These are phyloP conservation scores for Earliella scabrosa DNA, from an alignment of 1,284 basidiomycete species.

Conservation along the genomic window DNA sequence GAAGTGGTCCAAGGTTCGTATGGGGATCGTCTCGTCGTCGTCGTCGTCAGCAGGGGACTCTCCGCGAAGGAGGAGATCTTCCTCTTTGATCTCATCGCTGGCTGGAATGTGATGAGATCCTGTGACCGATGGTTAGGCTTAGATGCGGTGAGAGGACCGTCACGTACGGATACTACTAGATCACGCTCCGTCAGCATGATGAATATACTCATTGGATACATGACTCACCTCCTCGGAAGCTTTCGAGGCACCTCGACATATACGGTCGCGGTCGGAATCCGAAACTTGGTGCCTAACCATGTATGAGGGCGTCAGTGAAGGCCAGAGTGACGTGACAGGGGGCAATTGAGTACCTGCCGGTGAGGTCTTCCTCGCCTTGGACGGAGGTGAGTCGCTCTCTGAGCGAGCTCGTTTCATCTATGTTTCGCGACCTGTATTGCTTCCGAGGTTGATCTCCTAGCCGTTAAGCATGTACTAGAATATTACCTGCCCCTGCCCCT, in stretches of 20 bases:
- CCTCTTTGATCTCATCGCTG: constrained; percentile 42
- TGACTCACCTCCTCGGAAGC: not conserved
- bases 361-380: too few relatives aligned
- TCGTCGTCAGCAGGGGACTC: constrained; percentile 30
- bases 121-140: not conserved
- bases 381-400: not conserved
- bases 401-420: not conserved
- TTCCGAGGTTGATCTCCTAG: too few relatives aligned
- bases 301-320: too few relatives aligned
- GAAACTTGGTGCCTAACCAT: too few relatives aligned
- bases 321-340: too few relatives aligned
- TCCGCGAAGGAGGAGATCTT: constrained; percentile 30
- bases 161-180: too few relatives aligned
- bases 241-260: not conserved
- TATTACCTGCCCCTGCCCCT: too few relatives aligned
- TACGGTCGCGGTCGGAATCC: not conserved
- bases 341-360: too few relatives aligned
- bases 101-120: constrained; percentile 8
- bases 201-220: too few relatives aligned
- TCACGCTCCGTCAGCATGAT: too few relatives aligned
- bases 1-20: constrained; percentile 56
- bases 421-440: too few relatives aligned
- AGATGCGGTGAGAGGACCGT: not conserved
- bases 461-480: too few relatives aligned
- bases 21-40: constrained; percentile 42